A percentile compares a stretch with the other conserved stretches of the same genome.
Evolutionary conservation across 345 rosid genomes (phyloP).

Genomic region (Lepidium aucheri): DNA sequence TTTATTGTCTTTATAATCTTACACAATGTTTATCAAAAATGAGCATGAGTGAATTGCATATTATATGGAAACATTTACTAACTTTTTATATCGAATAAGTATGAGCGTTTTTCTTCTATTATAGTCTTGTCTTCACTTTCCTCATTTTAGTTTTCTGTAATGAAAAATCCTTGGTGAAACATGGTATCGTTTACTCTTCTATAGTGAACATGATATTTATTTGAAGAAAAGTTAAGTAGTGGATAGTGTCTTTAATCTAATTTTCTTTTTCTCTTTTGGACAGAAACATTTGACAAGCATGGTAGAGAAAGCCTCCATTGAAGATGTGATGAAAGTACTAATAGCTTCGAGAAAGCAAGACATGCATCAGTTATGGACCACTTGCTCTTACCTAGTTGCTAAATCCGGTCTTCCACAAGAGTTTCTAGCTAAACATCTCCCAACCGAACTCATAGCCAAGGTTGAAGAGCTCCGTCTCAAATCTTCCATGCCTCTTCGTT

Average conservation of each 20-base stretch:
- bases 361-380: conserved; percentile 94
- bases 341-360: conserved; percentile 95
- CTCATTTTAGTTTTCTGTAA: not conserved
- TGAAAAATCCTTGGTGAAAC: not conserved
- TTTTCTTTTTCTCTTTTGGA: not conserved
- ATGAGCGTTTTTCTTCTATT: too few species aligned
- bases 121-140: not conserved
- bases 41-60: too few species aligned
- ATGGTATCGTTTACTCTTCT: not conserved
- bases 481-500: conserved; percentile 62
- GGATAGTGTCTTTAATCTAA: not conserved
- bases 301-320: conserved; percentile 96
- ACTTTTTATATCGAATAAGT: too few species aligned
- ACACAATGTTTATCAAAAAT: too few species aligned
- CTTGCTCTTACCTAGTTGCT: conserved; percentile 92
- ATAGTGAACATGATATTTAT: not conserved
- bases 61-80: too few species aligned
- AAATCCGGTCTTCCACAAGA: conserved; percentile 94
- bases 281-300: conserved; percentile 93
- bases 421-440: conserved; percentile 79
- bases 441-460: conserved; percentile 82
- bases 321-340: conserved; percentile 95
- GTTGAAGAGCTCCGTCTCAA: conserved; percentile 88
- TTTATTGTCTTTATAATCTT: too few species aligned
- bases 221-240: not conserved